Evolutionary conservation across 345 rosid genomes (phyloP).

Genomic region (Alliaria petiolata): DNA sequence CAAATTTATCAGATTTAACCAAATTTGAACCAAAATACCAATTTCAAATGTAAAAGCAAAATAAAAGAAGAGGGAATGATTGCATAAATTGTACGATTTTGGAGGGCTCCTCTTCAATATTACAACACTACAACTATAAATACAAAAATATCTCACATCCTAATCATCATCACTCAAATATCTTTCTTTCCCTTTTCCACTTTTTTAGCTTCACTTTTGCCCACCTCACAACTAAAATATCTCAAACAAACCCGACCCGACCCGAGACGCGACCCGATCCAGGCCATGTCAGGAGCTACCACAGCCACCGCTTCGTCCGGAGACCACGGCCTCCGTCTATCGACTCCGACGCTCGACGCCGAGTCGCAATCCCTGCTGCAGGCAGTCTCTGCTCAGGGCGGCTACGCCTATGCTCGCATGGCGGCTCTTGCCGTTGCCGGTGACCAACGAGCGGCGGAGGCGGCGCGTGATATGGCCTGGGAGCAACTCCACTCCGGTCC

Average conservation of each 20-base stretch:
- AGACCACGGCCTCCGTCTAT: conserved; percentile 29
- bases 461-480: conserved; percentile 97
- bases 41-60: too few relatives aligned
- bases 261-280: conserved; percentile 9
- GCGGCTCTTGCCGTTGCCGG: conserved; percentile 63
- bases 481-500: conserved; percentile 99
- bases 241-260: too few relatives aligned
- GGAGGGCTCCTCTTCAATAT: background rate
- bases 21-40: too few relatives aligned
- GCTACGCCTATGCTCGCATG: conserved; percentile 81
- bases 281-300: conserved; percentile 22
- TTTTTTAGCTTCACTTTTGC: conserved; percentile 22
- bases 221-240: conserved; percentile 19
- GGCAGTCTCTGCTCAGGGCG: conserved; percentile 69
- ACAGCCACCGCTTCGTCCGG: conserved; percentile 16
- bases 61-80: too few relatives aligned
- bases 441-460: conserved; percentile 89
- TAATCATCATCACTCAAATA: conserved; percentile 36
- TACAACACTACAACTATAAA: background rate
- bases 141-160: conserved; percentile 27
- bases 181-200: conserved; percentile 16
- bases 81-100: background rate
- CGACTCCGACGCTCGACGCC: conserved; percentile 68
- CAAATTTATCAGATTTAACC: too few relatives aligned
- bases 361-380: conserved; percentile 59